Conservation (phyloP, 768 basidiomycete species). For the Pulveroboletus frians region DNA sequence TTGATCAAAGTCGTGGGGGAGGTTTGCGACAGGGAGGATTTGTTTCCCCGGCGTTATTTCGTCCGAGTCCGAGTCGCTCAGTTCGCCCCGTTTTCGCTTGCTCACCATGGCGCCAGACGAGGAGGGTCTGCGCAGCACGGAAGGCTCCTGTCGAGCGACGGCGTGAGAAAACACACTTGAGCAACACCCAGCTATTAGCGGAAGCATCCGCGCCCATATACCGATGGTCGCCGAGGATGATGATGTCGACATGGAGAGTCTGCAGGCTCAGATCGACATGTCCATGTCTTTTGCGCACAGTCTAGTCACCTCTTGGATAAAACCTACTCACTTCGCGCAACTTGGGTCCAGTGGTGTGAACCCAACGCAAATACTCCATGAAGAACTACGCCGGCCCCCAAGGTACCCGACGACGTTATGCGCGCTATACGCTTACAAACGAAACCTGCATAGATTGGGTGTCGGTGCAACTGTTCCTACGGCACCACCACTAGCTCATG, state of each 20-base stretch:
- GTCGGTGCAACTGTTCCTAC: slow-evolving; percentile 65
- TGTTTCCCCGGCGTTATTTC: slow-evolving; percentile 61
- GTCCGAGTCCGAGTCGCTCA: slow-evolving; percentile 54
- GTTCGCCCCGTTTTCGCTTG: slow-evolving; percentile 55
- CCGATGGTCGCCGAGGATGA: slow-evolving; percentile 44
- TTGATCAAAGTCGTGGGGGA: slow-evolving; percentile 63
- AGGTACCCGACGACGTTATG: slow-evolving; percentile 40
- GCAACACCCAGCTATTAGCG: not conserved
- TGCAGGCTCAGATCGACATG: slow-evolving; percentile 81
- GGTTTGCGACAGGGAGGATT: slow-evolving; percentile 74
- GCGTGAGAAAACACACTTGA: slow-evolving; percentile 19
- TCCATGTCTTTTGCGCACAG: slow-evolving; percentile 73
- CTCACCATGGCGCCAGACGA: slow-evolving; percentile 16
- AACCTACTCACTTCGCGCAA: slow-evolving; percentile 42
- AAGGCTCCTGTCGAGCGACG: not conserved
- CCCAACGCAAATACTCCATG: slow-evolving; percentile 54
- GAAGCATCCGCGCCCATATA: not conserved
- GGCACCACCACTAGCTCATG: slow-evolving; percentile 40
- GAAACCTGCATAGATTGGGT: slow-evolving; percentile 49
- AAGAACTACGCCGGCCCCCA: slow-evolving; percentile 63
- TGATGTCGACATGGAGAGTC: slow-evolving; percentile 56
- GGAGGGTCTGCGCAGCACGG: not conserved
- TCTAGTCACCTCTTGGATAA: slow-evolving; percentile 74
- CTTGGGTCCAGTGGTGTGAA: slow-evolving; percentile 29
- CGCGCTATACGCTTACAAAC: not conserved